Percentiles rank a stretch among this genome's conserved stretches.
These are phyloP conservation scores for Malania oleifera DNA, from an alignment of 164 flowering plant species.

Conservation along the genomic window DNA sequence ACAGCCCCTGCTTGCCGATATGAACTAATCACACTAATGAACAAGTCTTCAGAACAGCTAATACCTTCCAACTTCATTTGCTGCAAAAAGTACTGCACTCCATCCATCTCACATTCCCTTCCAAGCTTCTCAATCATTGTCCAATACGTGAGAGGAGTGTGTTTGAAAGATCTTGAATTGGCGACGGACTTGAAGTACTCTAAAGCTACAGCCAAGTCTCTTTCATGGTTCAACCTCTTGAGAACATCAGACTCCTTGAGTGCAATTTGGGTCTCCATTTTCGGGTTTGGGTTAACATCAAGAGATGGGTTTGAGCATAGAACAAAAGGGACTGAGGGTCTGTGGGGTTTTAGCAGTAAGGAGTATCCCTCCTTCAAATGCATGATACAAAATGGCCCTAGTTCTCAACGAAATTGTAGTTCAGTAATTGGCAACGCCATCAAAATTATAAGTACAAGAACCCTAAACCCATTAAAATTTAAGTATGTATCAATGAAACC, in stretches of 20 bases:
- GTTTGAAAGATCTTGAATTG: conserved; percentile 49
- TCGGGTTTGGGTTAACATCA: conserved; percentile 11
- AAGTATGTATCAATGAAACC: no score
- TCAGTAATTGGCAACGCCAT: no score
- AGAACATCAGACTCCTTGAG: conserved; percentile 47
- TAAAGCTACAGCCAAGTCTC: conserved; percentile 43
- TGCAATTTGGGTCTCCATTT: conserved; percentile 1
- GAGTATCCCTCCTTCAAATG: conserved; percentile 61
- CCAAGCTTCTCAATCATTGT: conserved; percentile 71
- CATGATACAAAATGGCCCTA: conserved; percentile 41
- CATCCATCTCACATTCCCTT: conserved; percentile 40
- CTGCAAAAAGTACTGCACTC: conserved; percentile 66
- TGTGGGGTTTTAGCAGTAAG: conserved; percentile 44
- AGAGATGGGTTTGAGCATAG: conserved; percentile 38
- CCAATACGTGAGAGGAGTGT: conserved; percentile 60
- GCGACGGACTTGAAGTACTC: conserved; percentile 57
- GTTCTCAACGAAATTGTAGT: no score
- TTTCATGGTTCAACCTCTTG: conserved; percentile 36
- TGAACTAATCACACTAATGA: conserved; percentile 45
- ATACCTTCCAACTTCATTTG: conserved; percentile 80
- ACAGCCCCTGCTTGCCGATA: conserved; percentile 42
- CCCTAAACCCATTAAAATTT: no score
- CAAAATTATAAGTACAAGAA: no score
- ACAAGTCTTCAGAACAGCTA: conserved; percentile 53
- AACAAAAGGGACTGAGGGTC: conserved; percentile 47